Base-by-base conservation (phyloP, 2,329 filamentous ascomycete genomes). In the Epichloe hybrida region DNA sequence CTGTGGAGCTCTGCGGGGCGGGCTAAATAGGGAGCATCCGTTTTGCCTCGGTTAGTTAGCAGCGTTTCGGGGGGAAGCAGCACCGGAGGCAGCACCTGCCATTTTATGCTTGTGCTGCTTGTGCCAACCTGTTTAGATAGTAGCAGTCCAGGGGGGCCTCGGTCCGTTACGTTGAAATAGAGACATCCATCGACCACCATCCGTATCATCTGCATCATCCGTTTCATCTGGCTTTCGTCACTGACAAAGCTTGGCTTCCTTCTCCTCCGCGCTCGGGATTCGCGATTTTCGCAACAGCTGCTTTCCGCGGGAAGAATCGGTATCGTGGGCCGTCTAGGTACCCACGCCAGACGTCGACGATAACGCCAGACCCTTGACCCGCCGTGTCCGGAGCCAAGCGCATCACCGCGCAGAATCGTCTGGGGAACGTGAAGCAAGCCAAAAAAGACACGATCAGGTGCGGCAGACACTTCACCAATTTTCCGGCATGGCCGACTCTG, bases 401-500 rank as follows among this genome's bases (percentile, higher is more conserved):
- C 39, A 17, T 41, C 39, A 11, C 46, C 5, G 35, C 36, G 27
- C 27, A 27, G 27, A 8, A 27, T 8, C 27, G 27, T 27, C 27
- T 27, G 27, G 7, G 17, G 2, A n/a, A 17, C 20, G 39, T 9
- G 12, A 7, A 31, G 17, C 39, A 37, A 7, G 21, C 37, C 6
- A 8, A 9, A 1, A 17, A 17, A 34, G 15, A 42, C 4, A n/a
- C 13, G 37, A 5, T 34, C 12, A 37, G 50, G 46, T 41, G 36
- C 46, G 34, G 42, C 46, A 46, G 13, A 34, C 34, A 44, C 48
- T 45, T 44, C 35, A 11, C 20, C 35, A 27, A 39, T 35, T 40
- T 36, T 17, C n/a, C 37, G 35, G 38, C 45, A 69, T 69, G 66
- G 65, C 66, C 52, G 66, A 69, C 61, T 69, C 66, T 39, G 65